Evolutionary conservation across 768 basidiomycete genomes (phyloP), one percentile per base, ranked within the genome.

Genomic region (Dentipellis fragilis): DNA sequence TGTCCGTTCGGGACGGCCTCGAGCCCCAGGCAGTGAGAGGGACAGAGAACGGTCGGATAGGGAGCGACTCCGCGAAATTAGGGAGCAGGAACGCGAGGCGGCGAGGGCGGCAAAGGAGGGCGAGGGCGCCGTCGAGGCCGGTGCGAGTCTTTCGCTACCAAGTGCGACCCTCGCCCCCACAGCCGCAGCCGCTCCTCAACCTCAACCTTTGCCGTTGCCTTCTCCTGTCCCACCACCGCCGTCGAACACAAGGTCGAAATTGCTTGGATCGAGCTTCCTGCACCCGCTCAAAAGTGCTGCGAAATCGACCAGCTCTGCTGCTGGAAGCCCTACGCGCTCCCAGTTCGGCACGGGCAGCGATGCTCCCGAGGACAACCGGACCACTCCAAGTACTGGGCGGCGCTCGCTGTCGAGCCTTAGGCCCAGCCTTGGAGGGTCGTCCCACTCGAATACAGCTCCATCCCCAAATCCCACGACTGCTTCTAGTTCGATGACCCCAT

Each of bases 1-100:
- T 8, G 58, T 49, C 21, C 59, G 59, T 37, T 69, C 60, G 36
- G 68, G 63, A 60, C 66, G 61, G 64, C 66, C 66, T 53, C 65
- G 66, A 29, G 66, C 60, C 57, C 54, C 57, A 17, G 68, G 68
- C 57, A 57, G 60, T 10, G 59, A 62, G 19, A 49, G 52, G 23
- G 53, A 62, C 52, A 48, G 63, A 22, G 46, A 56, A 34, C 50
- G 14, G 39, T 29, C 50, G 17, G 56, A 59, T 8, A 11, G 42
- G 19, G 42, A 45, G n/a, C 16, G 16, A n/a, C n/a, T 19, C 8
- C 42, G 42, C 42, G 42, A 45, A 19, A 16, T n/a, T 8, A 45
- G 42, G 42, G 42, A 45, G 42, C 42, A 19, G 42, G 42, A 45
- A 3, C 42, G 42, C n/a, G 42, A 45, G 42, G 42, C 42, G n/a